These are phyloP conservation scores for Hymenoscyphus albidus DNA, from an alignment of 2,329 filamentous ascomycete genomes.

Conservation along the genomic window DNA sequence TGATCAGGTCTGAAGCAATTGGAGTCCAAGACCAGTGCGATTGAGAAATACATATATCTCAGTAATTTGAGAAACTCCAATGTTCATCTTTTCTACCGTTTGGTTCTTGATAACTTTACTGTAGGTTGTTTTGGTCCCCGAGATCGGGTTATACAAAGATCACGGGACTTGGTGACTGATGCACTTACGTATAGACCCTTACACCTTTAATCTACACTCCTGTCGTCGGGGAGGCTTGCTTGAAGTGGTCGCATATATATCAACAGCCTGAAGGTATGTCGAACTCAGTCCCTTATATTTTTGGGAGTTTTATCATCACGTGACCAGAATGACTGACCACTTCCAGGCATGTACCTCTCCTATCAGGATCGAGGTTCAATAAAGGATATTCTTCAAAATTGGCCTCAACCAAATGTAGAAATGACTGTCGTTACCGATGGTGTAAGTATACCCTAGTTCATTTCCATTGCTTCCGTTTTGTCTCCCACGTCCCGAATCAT, in stretches of 20 bases:
- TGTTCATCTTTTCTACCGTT: constrained; percentile 32
- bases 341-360: constrained; percentile 59
- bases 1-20: constrained; percentile 31
- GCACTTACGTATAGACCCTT: constrained; percentile 31
- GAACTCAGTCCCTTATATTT: neutral
- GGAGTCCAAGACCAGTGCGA: constrained; percentile 27
- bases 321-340: constrained; percentile 6
- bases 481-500: neutral
- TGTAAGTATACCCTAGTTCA: constrained; percentile 33
- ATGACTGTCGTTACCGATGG: constrained; percentile 47
- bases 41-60: constrained; percentile 34
- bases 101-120: constrained; percentile 30
- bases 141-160: neutral
- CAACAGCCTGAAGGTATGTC: constrained; percentile 61
- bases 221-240: constrained; percentile 66
- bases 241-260: constrained; percentile 72
- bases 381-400: constrained; percentile 63
- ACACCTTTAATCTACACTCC: constrained; percentile 59
- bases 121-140: constrained; percentile 15
- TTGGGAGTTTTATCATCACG: neutral
- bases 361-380: constrained; percentile 65
- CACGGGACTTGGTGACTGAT: constrained; percentile 8
- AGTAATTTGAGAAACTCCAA: constrained; percentile 32
- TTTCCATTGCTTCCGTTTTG: neutral
- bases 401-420: constrained; percentile 66